These are phyloP conservation scores for Penicillium sp. DNA, from an alignment of 2,329 filamentous ascomycete genomes.

Conservation along the genomic window DNA sequence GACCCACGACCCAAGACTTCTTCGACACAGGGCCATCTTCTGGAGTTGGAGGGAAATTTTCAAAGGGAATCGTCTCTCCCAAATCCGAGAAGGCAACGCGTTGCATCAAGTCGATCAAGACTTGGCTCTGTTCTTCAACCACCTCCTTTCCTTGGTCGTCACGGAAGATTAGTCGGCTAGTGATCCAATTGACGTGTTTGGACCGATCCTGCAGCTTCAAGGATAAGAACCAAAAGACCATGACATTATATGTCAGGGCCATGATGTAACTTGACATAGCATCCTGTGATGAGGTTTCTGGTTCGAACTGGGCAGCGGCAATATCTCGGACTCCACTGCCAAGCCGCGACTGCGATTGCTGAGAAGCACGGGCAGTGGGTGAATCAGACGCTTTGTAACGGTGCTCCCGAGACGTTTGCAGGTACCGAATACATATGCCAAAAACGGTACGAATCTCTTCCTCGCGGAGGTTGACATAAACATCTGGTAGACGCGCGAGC, in stretches of 20 bases:
- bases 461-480: constrained; percentile 84
- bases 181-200: constrained; percentile 85
- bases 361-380: constrained; percentile 34
- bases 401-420: constrained; percentile 77
- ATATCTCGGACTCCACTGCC: constrained; percentile 47
- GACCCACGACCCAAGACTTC: constrained; percentile 52
- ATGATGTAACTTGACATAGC: constrained; percentile 92
- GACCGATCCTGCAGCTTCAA: constrained; percentile 79
- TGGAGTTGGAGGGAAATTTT: constrained; percentile 41
- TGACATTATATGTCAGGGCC: constrained; percentile 88
- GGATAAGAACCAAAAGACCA: constrained; percentile 95
- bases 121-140: constrained; percentile 87
- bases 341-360: constrained; percentile 36
- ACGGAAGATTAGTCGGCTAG: constrained; percentile 73
- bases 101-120: constrained; percentile 94
- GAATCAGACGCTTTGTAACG: constrained; percentile 37
- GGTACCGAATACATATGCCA: constrained; percentile 88
- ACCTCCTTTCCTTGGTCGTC: constrained; percentile 71
- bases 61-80: constrained; percentile 59
- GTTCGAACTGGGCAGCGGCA: constrained; percentile 10
- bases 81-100: constrained; percentile 80
- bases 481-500: constrained; percentile 75
- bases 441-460: constrained; percentile 94
- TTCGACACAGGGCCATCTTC: constrained; percentile 43
- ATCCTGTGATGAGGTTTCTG: constrained; percentile 54